Percentiles rank a stretch among this genome's conserved stretches.
These are phyloP conservation scores for Pythium diclinum DNA, from an alignment of 352 stramenopile genomes.

Conservation along the genomic window DNA sequence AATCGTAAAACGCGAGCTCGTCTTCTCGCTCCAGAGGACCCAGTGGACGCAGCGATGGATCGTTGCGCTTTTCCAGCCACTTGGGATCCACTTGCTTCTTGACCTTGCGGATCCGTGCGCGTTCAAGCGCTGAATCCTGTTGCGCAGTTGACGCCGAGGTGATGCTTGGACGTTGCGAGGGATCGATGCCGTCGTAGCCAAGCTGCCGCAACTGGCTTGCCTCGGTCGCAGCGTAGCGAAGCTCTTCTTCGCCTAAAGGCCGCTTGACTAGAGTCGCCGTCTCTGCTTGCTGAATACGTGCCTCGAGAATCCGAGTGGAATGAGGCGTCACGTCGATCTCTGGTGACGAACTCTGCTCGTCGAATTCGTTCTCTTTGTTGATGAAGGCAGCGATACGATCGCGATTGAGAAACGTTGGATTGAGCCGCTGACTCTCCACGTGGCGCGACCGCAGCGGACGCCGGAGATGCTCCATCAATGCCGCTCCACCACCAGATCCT, in stretches of 20 bases:
- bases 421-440: constrained; percentile 33
- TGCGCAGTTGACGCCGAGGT: constrained; percentile 6
- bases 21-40: constrained; percentile 44
- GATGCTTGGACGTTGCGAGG: not conserved
- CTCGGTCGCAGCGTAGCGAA: constrained; percentile 47
- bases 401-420: constrained; percentile 57
- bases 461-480: constrained; percentile 9
- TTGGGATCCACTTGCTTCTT: constrained; percentile 61
- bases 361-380: not conserved
- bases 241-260: constrained; percentile 38
- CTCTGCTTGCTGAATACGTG: constrained; percentile 27
- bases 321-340: constrained; percentile 26
- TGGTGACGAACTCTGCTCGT: not conserved
- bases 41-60: constrained; percentile 47
- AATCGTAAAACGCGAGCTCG: constrained; percentile 50
- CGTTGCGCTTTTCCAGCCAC: constrained; percentile 55
- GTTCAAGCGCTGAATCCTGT: constrained; percentile 34
- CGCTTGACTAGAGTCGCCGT: not conserved
- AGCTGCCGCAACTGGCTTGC: constrained; percentile 33
- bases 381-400: constrained; percentile 38
- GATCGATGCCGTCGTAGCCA: constrained; percentile 17
- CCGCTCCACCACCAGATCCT: not conserved
- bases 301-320: constrained; percentile 41
- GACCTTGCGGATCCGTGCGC: constrained; percentile 55
- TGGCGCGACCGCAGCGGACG: constrained; percentile 15